Evolutionary conservation across 2,329 filamentous ascomycete genomes (phyloP).

Genomic region (Xylaria sp.): DNA sequence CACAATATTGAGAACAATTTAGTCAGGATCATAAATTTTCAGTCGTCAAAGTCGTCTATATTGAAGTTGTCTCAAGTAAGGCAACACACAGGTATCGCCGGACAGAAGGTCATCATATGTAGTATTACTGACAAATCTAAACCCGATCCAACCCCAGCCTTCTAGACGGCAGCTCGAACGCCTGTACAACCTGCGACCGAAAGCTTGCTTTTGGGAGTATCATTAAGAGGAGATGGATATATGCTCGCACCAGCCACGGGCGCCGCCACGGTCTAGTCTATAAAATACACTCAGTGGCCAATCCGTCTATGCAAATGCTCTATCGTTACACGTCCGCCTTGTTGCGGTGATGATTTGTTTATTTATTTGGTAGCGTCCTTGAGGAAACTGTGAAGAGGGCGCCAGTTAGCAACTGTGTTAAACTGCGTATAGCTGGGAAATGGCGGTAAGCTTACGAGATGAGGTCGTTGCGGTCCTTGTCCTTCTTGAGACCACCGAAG

Average conservation of each 20-base stretch:
- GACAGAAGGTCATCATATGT: constrained; percentile 30
- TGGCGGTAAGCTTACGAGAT: constrained; percentile 78
- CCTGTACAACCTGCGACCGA: constrained; percentile 32
- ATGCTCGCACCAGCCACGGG: constrained; percentile 42
- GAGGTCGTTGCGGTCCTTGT: constrained; percentile 98
- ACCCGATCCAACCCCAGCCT: constrained; percentile 30
- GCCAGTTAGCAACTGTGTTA: constrained; percentile 4
- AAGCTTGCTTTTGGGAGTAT: constrained; percentile 29
- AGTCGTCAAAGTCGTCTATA: neutral
- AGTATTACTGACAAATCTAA: constrained; percentile 31
- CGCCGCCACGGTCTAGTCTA: constrained; percentile 50
- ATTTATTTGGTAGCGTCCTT: constrained; percentile 75
- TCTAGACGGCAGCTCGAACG: constrained; percentile 33
- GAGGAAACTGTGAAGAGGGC: constrained; percentile 65
- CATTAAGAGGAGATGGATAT: constrained; percentile 49
- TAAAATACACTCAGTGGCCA: constrained; percentile 48
- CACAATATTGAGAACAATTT: neutral
- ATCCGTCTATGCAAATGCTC: constrained; percentile 49
- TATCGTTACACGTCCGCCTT: constrained; percentile 51
- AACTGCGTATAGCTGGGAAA: neutral
- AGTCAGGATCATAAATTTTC: neutral
- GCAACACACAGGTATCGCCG: constrained; percentile 19
- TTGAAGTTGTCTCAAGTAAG: neutral
- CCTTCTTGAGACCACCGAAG: constrained; percentile 99
- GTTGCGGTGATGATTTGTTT: constrained; percentile 63